phyloP scores from a whole-genome alignment of 352 stramenopile genomes.

The Globisporangium nodosum region DNA sequence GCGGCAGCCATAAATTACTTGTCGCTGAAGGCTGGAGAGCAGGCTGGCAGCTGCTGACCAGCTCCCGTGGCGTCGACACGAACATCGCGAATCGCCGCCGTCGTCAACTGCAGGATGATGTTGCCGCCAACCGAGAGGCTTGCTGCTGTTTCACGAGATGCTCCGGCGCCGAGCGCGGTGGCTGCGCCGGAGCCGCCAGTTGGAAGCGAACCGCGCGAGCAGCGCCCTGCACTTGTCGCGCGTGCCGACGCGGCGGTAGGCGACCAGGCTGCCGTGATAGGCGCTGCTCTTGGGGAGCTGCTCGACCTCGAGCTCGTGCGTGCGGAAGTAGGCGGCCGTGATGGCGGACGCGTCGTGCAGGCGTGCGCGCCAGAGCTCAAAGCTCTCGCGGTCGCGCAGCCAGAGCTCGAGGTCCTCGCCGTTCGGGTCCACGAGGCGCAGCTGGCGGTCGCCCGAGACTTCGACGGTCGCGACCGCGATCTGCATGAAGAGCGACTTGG shows the following conservation, averaged over 20 bases:
- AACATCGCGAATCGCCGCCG: neutral
- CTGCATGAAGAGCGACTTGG: conserved; percentile 58
- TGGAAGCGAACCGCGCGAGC: conserved; percentile 29
- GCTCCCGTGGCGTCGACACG: neutral
- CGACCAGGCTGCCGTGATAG: conserved; percentile 67
- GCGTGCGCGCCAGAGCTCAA: conserved; percentile 41
- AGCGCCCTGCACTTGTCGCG: conserved; percentile 40
- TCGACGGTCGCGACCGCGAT: conserved; percentile 72
- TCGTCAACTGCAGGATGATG: neutral
- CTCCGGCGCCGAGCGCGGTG: neutral
- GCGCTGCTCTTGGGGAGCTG: conserved; percentile 51
- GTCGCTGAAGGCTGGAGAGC: neutral
- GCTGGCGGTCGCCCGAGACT: conserved; percentile 51
- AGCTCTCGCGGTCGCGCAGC: conserved; percentile 47
- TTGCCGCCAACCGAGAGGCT: neutral
- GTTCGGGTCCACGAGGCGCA: conserved; percentile 71
- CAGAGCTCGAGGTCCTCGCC: conserved; percentile 72
- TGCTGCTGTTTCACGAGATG: neutral
- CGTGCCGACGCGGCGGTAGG: conserved; percentile 48
- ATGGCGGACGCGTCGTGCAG: conserved; percentile 56
- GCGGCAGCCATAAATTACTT: neutral
- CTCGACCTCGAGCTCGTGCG: conserved; percentile 44
- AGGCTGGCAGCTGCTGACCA: neutral
- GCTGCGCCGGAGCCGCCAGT: conserved; percentile 29
- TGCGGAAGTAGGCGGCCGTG: conserved; percentile 62